Evolutionary conservation across 306 rosid species (phyloP).

Genomic region (Cucurbita ficifolia): DNA sequence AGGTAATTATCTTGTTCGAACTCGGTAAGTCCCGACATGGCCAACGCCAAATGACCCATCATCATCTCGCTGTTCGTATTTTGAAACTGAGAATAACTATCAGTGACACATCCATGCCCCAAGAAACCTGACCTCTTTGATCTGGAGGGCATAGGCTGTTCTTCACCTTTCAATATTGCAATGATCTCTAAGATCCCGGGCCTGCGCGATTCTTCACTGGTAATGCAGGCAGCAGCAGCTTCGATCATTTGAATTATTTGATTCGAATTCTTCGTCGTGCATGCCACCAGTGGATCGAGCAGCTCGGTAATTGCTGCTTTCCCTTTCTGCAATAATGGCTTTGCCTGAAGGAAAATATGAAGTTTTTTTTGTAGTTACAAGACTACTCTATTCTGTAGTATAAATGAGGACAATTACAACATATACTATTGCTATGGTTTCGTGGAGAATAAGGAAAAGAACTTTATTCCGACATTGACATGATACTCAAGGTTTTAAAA

Average conservation of each 20-base stretch:
- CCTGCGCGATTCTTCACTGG: conserved; percentile 75
- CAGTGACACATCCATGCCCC: conserved; percentile 62
- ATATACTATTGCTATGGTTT: too few species aligned
- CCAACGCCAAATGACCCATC: conserved; percentile 80
- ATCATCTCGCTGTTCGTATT: conserved; percentile 62
- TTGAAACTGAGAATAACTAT: conserved; percentile 58
- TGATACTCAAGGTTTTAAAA: too few species aligned
- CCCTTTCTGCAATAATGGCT: conserved; percentile 71
- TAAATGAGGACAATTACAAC: too few species aligned
- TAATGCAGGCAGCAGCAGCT: conserved; percentile 76
- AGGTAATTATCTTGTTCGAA: conserved; percentile 73
- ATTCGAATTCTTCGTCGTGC: conserved; percentile 39
- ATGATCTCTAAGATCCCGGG: conserved; percentile 63
- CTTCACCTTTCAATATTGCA: conserved; percentile 71
- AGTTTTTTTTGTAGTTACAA: neutral
- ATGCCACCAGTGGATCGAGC: conserved; percentile 62
- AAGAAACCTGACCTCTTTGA: conserved; percentile 57
- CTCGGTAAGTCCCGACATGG: conserved; percentile 87
- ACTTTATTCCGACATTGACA: too few species aligned
- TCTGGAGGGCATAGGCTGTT: conserved; percentile 33
- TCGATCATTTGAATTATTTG: conserved; percentile 68
- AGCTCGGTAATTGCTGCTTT: conserved; percentile 76
- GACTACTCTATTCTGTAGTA: neutral
- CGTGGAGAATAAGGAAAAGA: too few species aligned
- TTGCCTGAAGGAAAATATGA: conserved; percentile 42